Evolutionary conservation across 2,329 filamentous ascomycete species (phyloP).

Genomic region (Xylaria hypoxylon): DNA sequence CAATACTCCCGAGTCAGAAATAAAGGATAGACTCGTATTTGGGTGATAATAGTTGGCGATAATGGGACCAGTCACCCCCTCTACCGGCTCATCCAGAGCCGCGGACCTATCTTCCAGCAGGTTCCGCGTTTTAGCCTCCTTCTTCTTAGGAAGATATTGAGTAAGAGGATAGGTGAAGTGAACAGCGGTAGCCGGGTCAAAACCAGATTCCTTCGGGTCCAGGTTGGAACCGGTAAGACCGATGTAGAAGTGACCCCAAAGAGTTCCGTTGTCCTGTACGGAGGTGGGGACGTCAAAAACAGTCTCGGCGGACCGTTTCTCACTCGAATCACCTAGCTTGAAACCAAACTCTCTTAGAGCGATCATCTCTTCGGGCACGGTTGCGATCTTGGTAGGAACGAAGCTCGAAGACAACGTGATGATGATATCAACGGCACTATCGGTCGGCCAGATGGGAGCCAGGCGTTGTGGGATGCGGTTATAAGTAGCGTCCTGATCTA

Average conservation of each 20-base stretch:
- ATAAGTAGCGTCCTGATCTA: constrained; percentile 72
- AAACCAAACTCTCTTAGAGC: constrained; percentile 86
- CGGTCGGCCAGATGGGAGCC: constrained; percentile 87
- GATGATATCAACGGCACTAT: constrained; percentile 82
- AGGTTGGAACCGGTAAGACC: constrained; percentile 79
- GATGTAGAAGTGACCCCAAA: constrained; percentile 95
- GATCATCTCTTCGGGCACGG: constrained; percentile 73
- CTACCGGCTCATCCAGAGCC: constrained; percentile 62
- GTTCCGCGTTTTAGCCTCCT: constrained; percentile 86
- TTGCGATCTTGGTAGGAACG: constrained; percentile 73
- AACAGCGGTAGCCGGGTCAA: constrained; percentile 80
- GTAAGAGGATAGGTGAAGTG: constrained; percentile 88
- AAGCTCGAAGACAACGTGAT: constrained; percentile 86
- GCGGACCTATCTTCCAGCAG: constrained; percentile 71
- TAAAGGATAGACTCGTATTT: constrained; percentile 89
- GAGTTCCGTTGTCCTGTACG: constrained; percentile 91
- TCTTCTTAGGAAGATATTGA: constrained; percentile 92
- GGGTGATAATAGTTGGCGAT: constrained; percentile 93
- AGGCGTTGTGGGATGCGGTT: constrained; percentile 75
- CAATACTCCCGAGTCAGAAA: constrained; percentile 81
- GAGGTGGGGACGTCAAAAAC: constrained; percentile 79
- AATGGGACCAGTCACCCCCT: constrained; percentile 71
- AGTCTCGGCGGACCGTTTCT: constrained; percentile 81
- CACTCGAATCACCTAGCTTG: constrained; percentile 80
- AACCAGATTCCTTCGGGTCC: constrained; percentile 79